Conservation (phyloP, 78 protist species). For the Guillardia theta region DNA sequence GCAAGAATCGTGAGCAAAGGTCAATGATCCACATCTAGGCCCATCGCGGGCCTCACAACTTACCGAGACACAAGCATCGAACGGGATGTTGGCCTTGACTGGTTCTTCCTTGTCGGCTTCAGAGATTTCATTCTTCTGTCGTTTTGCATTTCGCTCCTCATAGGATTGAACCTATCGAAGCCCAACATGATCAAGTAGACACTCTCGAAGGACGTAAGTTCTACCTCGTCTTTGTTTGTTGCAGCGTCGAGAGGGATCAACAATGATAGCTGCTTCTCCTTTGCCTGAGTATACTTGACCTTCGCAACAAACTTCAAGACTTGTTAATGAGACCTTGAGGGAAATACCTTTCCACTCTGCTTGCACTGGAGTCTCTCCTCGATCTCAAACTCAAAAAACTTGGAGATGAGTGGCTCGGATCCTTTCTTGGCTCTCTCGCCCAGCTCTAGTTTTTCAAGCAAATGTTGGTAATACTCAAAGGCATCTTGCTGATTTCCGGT, state of each 20-base stretch:
- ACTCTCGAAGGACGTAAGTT: no score
- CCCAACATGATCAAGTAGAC: no score
- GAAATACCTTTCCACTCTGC: not conserved
- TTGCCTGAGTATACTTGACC: not conserved
- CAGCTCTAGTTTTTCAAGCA: not conserved
- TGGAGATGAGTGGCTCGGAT: not conserved
- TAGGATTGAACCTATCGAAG: not conserved
- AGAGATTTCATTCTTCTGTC: not conserved
- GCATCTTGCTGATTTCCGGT: constrained; percentile 51
- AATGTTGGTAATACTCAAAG: not conserved
- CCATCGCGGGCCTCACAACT: no score
- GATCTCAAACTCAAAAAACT: not conserved
- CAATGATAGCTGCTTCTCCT: not conserved
- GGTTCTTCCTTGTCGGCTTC: constrained; percentile 41
- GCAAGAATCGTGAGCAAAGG: no score
- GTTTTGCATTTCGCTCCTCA: not conserved
- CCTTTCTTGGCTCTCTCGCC: not conserved
- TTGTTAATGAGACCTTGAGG: no score
- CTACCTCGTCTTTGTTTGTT: not conserved
- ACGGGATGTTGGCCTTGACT: constrained; percentile 61
- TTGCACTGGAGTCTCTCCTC: constrained; percentile 19
- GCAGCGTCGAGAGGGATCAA: constrained; percentile 34
- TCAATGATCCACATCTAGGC: no score
- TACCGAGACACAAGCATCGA: constrained; percentile 26
- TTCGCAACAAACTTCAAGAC: no score